phyloP scores from a whole-genome alignment of 148 eudicot species.

The Chenopodium suecicum region DNA sequence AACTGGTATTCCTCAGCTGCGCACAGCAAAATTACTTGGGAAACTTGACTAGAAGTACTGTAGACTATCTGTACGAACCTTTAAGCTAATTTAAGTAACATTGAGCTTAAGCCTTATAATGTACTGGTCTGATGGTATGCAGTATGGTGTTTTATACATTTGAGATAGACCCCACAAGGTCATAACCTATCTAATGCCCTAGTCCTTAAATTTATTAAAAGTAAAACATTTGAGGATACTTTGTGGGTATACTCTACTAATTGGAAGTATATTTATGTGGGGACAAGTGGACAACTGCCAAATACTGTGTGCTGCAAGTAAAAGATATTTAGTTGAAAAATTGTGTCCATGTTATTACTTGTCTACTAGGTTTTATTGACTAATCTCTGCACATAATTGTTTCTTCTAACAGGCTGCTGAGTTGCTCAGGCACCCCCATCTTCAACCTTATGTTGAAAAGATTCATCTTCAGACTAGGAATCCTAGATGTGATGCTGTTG shows the following conservation, averaged over 20 bases:
- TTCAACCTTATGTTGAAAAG: conserved; percentile 76
- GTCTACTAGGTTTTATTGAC: conserved; percentile 5
- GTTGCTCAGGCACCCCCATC: conserved; percentile 75
- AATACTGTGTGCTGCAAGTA: neutral
- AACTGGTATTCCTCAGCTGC: neutral
- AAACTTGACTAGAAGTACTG: neutral
- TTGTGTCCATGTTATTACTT: neutral
- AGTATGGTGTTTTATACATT: neutral
- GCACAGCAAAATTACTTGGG: neutral
- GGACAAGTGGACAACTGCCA: conserved; percentile 2
- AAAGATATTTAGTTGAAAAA: neutral
- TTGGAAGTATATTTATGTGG: neutral
- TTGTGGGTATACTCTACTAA: neutral
- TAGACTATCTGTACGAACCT: neutral
- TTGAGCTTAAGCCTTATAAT: neutral
- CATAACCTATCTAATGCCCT: neutral
- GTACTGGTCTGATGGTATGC: neutral
- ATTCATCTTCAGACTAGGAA: conserved; percentile 68
- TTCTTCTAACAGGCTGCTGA: conserved; percentile 76
- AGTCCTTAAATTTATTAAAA: neutral
- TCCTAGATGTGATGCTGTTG: conserved; percentile 59
- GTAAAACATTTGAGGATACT: neutral
- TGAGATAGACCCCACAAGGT: neutral
- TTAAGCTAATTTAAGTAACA: neutral
- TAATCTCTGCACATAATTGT: neutral